A percentile compares a stretch with the other conserved stretches of the same genome.
phyloP scores from a whole-genome alignment of 768 basidiomycete genomes.

The Amanita pseudoporphyria region DNA sequence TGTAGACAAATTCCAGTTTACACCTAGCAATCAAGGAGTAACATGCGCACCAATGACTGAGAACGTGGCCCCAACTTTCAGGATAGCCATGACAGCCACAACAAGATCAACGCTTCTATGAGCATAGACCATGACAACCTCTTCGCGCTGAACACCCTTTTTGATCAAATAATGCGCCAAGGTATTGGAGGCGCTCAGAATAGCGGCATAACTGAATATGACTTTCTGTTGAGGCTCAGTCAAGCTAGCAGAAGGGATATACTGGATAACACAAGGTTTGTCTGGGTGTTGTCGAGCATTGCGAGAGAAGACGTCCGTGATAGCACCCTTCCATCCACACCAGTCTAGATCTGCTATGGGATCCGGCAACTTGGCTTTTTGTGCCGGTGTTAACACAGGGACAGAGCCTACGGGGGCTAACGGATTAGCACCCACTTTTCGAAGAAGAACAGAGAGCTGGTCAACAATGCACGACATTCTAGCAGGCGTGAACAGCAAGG shows the following conservation, averaged over 20 bases:
- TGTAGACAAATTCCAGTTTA: conserved; percentile 3
- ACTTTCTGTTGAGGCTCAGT: conserved; percentile 39
- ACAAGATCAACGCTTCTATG: conserved; percentile 94
- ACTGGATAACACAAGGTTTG: conserved; percentile 84
- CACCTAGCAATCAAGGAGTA: neutral
- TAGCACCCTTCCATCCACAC: conserved; percentile 97
- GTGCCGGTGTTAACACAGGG: conserved; percentile 64
- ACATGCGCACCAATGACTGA: conserved; percentile 80
- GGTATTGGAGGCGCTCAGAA: conserved; percentile 79
- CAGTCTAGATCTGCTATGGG: conserved; percentile 87
- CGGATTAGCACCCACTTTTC: conserved; percentile 60
- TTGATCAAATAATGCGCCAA: conserved; percentile 85
- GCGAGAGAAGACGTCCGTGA: conserved; percentile 86
- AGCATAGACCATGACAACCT: conserved; percentile 98
- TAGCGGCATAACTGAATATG: conserved; percentile 69
- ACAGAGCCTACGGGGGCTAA: conserved; percentile 67
- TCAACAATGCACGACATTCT: conserved; percentile 77
- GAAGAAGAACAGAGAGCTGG: conserved; percentile 73
- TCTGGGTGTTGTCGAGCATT: conserved; percentile 80
- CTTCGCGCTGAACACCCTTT: conserved; percentile 81
- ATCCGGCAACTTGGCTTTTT: conserved; percentile 65
- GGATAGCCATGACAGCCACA: conserved; percentile 91
- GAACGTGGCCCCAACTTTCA: conserved; percentile 95
- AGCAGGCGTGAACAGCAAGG: conserved; percentile 75
- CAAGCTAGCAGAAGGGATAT: conserved; percentile 33